Conservation (phyloP, 106 monocot genomes). For the Allium sativum region DNA sequence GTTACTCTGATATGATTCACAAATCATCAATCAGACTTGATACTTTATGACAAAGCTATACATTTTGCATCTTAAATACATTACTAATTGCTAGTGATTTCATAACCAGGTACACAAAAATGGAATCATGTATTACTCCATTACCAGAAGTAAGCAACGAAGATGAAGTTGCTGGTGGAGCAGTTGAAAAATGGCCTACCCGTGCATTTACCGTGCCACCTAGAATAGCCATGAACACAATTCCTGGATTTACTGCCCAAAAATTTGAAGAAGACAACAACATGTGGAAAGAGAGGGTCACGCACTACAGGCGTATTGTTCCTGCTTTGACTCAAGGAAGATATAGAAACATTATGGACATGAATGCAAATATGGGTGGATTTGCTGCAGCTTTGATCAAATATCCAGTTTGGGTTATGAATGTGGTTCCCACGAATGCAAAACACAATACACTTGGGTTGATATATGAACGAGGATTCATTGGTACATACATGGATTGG, state of each 20-base stretch:
- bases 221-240: conserved; percentile 17
- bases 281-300: conserved; percentile 26
- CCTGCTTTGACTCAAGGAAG: conserved; percentile 18
- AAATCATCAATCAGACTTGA: too few relatives aligned
- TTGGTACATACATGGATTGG: conserved; percentile 53
- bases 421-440: conserved; percentile 24
- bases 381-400: conserved; percentile 39
- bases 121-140: conserved; percentile 43
- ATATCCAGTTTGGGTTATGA: conserved; percentile 50
- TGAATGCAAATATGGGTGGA: conserved; percentile 43
- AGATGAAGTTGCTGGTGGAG: conserved; percentile 30
- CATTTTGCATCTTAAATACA: too few relatives aligned
- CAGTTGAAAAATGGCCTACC: conserved; percentile 25
- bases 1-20: too few relatives aligned
- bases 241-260: conserved; percentile 19
- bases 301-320: conserved; percentile 25
- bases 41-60: too few relatives aligned
- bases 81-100: too few relatives aligned
- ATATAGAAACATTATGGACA: conserved; percentile 49
- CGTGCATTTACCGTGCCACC: conserved; percentile 34
- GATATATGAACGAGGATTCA: conserved; percentile 43
- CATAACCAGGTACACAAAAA: conserved; percentile 9
- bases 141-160: conserved; percentile 24
- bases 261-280: conserved; percentile 28
- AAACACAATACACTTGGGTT: conserved; percentile 24